phyloP scores from a whole-genome alignment of 2,329 filamentous ascomycete species.

The Fusarium gaditjirri region DNA sequence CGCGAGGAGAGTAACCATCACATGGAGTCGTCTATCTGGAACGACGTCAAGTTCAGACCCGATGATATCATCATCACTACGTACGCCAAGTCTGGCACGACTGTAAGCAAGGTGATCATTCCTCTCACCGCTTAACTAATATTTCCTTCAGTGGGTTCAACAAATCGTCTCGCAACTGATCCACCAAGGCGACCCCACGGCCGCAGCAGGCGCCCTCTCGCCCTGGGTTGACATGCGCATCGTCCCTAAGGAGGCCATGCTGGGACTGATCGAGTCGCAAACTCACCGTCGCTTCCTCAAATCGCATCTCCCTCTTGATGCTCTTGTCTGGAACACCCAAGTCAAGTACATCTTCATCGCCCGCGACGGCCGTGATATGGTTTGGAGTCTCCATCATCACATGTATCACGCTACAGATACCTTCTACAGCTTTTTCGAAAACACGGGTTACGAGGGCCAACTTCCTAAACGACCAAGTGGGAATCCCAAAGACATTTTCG shows the following conservation, averaged over 20 bases:
- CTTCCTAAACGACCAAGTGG: not conserved
- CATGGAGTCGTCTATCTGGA: constrained; percentile 20
- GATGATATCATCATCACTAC: constrained; percentile 21
- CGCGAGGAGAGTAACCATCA: constrained; percentile 16
- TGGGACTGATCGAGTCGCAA: not conserved
- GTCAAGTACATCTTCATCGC: constrained; percentile 22
- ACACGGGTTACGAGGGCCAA: not conserved
- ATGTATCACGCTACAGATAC: constrained; percentile 1
- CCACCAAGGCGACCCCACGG: not conserved
- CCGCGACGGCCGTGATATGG: constrained; percentile 9
- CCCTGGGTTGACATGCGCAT: constrained; percentile 14
- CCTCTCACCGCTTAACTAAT: rapidly evolving
- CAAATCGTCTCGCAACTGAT: constrained; percentile 14
- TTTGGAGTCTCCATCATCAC: constrained; percentile 12
- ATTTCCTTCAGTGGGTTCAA: constrained; percentile 1
- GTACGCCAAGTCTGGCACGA: constrained; percentile 13
- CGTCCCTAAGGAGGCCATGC: not conserved
- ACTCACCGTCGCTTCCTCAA: constrained; percentile 11
- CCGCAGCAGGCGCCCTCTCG: not conserved
- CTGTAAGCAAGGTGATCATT: not conserved
- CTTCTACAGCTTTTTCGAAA: constrained; percentile 5
- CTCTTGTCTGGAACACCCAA: not conserved
- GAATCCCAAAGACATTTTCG: not conserved
- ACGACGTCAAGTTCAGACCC: constrained; percentile 1
- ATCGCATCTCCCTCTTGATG: constrained; percentile 4